Conservation (phyloP, 2,329 filamentous ascomycete species). For the Colletotrichum zoysiae region DNA sequence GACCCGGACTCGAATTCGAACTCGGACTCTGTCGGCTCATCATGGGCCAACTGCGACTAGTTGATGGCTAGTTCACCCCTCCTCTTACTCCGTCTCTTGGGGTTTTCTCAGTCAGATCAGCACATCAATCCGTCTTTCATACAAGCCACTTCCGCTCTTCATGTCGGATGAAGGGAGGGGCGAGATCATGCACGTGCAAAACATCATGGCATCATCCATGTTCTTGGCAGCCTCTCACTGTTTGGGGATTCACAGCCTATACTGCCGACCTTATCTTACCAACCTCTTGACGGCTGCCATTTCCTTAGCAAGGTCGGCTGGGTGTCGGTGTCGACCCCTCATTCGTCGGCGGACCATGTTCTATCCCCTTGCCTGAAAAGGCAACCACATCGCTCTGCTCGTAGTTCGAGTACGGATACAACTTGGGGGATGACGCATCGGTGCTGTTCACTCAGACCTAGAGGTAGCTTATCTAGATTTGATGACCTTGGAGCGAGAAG, state of each 20-base stretch:
- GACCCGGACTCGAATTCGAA: too few species aligned
- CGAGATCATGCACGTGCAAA: slow-evolving; percentile 16
- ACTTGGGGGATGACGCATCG: neutral
- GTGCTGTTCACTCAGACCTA: neutral
- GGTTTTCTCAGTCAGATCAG: neutral
- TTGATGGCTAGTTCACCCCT: too few species aligned
- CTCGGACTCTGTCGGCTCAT: neutral
- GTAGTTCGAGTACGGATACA: neutral
- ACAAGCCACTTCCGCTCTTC: neutral
- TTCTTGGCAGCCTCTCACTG: neutral
- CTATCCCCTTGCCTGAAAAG: slow-evolving; percentile 28
- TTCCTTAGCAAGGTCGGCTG: neutral
- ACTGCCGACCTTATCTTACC: neutral
- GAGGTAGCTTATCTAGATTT: too few species aligned
- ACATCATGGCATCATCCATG: slow-evolving; percentile 34
- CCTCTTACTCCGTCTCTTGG: neutral
- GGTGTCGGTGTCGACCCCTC: neutral
- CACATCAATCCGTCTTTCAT: too few species aligned
- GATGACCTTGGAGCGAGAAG: neutral
- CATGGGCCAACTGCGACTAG: neutral
- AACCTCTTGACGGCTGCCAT: neutral
- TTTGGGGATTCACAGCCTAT: slow-evolving; percentile 10
- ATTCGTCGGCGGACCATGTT: neutral
- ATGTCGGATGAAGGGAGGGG: neutral
- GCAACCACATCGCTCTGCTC: slow-evolving; percentile 27